Base-by-base conservation (phyloP, 1,139 yeast genomes). In the Hyphopichia fennica region DNA sequence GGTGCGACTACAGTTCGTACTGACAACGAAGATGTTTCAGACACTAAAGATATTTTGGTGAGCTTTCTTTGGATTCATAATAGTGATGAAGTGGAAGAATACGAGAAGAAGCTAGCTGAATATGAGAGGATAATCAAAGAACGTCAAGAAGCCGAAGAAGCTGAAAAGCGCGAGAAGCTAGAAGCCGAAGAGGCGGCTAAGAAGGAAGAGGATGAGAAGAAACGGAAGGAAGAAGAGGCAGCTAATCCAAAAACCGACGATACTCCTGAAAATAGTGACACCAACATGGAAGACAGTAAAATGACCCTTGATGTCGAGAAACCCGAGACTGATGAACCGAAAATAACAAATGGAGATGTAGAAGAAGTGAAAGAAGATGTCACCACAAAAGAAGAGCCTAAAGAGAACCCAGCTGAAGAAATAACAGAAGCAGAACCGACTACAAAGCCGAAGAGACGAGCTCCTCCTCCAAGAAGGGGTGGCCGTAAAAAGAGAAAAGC, bases 11-110 rank as follows among this genome's bases (percentile, higher is more conserved):
- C 50, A 15, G 57, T 53, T 30, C 16, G 41, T 4, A 58, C 57
- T 2, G 59, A 56, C 16, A 48, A 54, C 6, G 66, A 57, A 14
- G 67, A 63, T 34, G 63, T 56, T 20, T 58, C 62, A 3, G 68
- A 64, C 39, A 59, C 46, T 34, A 56, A 67, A 18, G 88, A 84
- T 44, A 61, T 85, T 6, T 56, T 87, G 32, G 63, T 85, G n/a
- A 86, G 95, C 28, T 82, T 79, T 50, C 53, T 87, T 11, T 70
- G 86, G 63, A 64, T 84, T 4, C 85, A 81, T 51, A 80, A 80
- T 49, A 72, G 70, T 41, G 57, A 58, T 5, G 83, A 79, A 44
- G 60, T 78, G 36, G 77, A 75, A 38, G 62, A 61, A 10, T 80
- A 77, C 58, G 81, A 82, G 47, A 50, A 55, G 42, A 63, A 63